These are phyloP conservation scores for Colletotrichum abscissum DNA, from an alignment of 2,329 filamentous ascomycete genomes.

Conservation along the genomic window DNA sequence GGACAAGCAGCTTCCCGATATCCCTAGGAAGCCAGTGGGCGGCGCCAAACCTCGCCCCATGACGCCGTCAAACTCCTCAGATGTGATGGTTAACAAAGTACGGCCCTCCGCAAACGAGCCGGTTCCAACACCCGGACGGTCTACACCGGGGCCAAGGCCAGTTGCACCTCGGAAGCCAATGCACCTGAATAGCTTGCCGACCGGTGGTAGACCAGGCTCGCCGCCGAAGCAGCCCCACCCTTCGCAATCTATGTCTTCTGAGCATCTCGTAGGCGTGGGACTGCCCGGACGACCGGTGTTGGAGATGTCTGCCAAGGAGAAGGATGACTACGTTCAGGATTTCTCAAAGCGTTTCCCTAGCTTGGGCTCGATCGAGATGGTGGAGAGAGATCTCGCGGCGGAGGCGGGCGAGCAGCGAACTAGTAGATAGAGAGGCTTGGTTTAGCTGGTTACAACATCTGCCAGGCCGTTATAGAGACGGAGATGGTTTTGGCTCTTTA, in stretches of 20 bases:
- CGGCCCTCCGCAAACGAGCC: conserved; percentile 37
- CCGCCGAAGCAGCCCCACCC: conserved; percentile 53
- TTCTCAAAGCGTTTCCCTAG: conserved; percentile 92
- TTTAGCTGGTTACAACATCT: neutral
- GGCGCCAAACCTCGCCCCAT: conserved; percentile 45
- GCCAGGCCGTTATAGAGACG: neutral
- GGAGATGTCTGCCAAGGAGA: conserved; percentile 69
- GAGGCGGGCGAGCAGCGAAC: conserved; percentile 43
- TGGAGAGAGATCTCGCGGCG: conserved; percentile 73
- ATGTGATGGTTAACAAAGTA: conserved; percentile 37
- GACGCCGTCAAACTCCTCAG: conserved; percentile 38
- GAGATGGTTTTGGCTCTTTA: neutral
- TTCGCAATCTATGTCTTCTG: conserved; percentile 40
- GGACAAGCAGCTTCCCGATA: conserved; percentile 54
- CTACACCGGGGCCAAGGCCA: conserved; percentile 51
- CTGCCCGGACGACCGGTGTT: conserved; percentile 60
- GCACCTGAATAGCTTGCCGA: conserved; percentile 68
- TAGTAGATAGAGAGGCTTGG: neutral
- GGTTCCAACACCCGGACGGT: conserved; percentile 37
- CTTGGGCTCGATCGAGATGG: conserved; percentile 86
- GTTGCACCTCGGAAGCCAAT: conserved; percentile 70
- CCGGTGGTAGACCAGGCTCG: conserved; percentile 54
- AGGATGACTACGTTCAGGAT: conserved; percentile 73
- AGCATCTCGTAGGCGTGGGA: conserved; percentile 57
- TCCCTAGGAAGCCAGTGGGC: conserved; percentile 64